Base-by-base conservation (phyloP, 2,329 filamentous ascomycete species). In the Cytospora piceae region DNA sequence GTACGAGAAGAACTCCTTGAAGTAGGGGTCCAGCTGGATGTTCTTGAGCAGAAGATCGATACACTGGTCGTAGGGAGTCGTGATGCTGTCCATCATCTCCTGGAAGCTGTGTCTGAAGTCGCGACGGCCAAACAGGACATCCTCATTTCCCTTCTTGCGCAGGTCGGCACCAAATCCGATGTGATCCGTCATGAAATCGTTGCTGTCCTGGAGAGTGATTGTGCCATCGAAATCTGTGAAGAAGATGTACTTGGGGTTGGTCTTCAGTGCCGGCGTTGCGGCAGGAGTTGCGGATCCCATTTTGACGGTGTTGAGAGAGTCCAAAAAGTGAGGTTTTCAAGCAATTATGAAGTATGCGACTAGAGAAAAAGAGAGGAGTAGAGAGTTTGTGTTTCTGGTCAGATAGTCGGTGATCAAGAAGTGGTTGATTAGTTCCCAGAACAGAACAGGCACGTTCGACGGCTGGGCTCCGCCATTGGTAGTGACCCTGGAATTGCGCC, bases 151-250 rank as follows among this genome's bases (percentile, higher is more conserved):
- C 75, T 89, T 79, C 64, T 85, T 84, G 69, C 95, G 92, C 71
- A 87, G 85, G 68, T 85, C 87, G 32, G 78, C 74, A 59, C 95
- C 95, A 75, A 90, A 97, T 69, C 95, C 95, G 68, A 97, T 85
- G 79, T 92, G 95, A 81, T 98, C 95, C 65, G 94, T 97, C 87
- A 94, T 82, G 77, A 78, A 86, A 78, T 87, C 86, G 75, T 89
- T 90, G 75, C 82, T 85, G 78, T 89, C 87, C 73, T 85, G 81
- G 63, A 83, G 84, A 58, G 94, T 97, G 76, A 97, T 94, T 62
- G 94, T 98, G 74, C 95, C 95, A 79, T 99, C 95, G 76, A 98
- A 98, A 81, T 99, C 95, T 72, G 94, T 97, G 83, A 98, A 98
- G 86, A 99, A 97, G 82, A 99, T 94, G 82, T 92, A 91, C 80